phyloP scores from a whole-genome alignment of 805 yeast species.

The Cyberlindnera mrakii region DNA sequence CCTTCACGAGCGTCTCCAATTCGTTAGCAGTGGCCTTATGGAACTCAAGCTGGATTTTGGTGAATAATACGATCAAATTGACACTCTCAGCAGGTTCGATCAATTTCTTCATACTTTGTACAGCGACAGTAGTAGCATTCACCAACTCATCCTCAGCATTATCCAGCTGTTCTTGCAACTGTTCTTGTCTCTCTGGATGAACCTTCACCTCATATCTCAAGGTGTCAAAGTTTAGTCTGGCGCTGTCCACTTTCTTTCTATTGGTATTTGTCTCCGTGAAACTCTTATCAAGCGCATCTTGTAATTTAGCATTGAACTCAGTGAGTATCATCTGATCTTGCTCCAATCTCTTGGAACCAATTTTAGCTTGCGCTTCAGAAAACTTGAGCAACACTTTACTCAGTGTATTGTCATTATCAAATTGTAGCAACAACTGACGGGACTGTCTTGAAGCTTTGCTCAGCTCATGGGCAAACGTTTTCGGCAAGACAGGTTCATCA shows the following conservation, averaged over 20 bases:
- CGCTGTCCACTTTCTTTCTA: constrained; percentile 63
- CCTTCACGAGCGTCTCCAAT: constrained; percentile 39
- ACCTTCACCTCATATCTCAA: constrained; percentile 50
- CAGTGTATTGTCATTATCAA: constrained; percentile 23
- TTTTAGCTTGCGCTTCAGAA: constrained; percentile 50
- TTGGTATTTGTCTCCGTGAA: constrained; percentile 55
- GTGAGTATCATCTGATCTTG: constrained; percentile 60
- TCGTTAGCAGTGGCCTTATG: constrained; percentile 47
- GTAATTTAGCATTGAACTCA: constrained; percentile 54
- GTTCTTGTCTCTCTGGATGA: constrained; percentile 19
- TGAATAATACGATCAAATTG: constrained; percentile 57
- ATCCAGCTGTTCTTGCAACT: constrained; percentile 30
- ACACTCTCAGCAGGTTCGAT: constrained; percentile 63
- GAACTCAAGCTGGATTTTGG: constrained; percentile 63
- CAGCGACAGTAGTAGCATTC: constrained; percentile 71
- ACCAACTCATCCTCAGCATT: constrained; percentile 75
- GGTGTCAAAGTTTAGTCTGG: constrained; percentile 66
- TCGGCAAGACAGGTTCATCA: constrained; percentile 37
- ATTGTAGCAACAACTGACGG: constrained; percentile 34
- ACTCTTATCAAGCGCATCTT: constrained; percentile 44
- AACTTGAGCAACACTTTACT: constrained; percentile 32
- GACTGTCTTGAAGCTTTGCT: constrained; percentile 49
- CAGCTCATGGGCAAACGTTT: constrained; percentile 70
- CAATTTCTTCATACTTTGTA: constrained; percentile 68
- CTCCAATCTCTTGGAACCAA: constrained; percentile 63